Conservation (phyloP, 129 eudicot genomes). For the Lactuca saligna region DNA sequence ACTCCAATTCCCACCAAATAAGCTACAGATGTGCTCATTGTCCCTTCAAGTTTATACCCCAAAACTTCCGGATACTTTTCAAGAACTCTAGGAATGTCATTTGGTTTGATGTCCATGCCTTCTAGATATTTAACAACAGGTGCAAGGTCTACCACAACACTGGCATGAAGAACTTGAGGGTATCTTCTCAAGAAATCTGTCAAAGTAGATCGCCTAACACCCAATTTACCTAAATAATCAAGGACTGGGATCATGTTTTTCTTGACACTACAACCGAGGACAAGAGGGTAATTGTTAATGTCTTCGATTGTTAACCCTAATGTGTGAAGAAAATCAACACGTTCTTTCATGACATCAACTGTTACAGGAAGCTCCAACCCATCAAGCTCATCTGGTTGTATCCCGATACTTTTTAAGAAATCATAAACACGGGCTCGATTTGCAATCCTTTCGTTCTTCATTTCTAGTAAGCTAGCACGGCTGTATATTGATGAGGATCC, state of each 20-base stretch:
- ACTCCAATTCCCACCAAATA: conserved; percentile 94
- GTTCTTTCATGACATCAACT: conserved; percentile 90
- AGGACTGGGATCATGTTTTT: conserved; percentile 98
- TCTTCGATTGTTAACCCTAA: conserved; percentile 86
- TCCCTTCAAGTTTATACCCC: conserved; percentile 97
- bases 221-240: conserved; percentile 84
- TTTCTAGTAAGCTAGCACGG: conserved; percentile 78
- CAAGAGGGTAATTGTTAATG: conserved; percentile 87
- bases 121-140: conserved; percentile 92
- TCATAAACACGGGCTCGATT: conserved; percentile 86
- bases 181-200: conserved; percentile 75
- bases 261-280: conserved; percentile 98
- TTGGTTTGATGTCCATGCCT: conserved; percentile 84
- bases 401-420: conserved; percentile 67
- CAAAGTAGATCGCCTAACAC: conserved; percentile 61
- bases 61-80: conserved; percentile 90
- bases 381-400: conserved; percentile 86
- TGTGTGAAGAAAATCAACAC: conserved; percentile 88
- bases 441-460: conserved; percentile 70
- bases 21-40: conserved; percentile 99
- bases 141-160: conserved; percentile 90
- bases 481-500: conserved; percentile 59
- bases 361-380: conserved; percentile 96
- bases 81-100: conserved; percentile 71
- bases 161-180: conserved; percentile 95